phyloP scores from a whole-genome alignment of 495 filamentous ascomycete species.

The Cercophora samala region DNA sequence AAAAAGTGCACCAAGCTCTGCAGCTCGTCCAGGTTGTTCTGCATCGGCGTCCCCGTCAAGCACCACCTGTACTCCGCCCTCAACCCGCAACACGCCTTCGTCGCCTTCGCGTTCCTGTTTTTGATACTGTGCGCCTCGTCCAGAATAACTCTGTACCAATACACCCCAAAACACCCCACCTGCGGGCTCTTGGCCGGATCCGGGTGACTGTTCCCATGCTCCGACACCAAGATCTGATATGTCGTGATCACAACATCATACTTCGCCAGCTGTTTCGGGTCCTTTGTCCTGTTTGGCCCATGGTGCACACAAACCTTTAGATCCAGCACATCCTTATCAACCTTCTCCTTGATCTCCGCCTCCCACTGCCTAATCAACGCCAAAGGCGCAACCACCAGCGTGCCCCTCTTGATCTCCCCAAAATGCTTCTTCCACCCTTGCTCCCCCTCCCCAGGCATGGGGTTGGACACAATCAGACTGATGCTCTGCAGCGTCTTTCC shows the following conservation, averaged over 20 bases:
- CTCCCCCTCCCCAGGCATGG: conserved; percentile 56
- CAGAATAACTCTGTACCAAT: conserved; percentile 93
- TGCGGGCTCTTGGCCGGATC: conserved; percentile 53
- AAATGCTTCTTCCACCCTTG: conserved; percentile 58
- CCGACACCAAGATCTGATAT: conserved; percentile 89
- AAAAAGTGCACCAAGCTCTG: conserved; percentile 91
- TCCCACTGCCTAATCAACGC: conserved; percentile 98
- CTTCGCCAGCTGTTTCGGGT: conserved; percentile 64
- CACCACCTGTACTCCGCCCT: conserved; percentile 89
- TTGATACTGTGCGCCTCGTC: conserved; percentile 99
- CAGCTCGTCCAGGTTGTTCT: conserved; percentile 96
- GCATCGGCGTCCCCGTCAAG: conserved; percentile 91
- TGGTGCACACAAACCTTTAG: conserved; percentile 86
- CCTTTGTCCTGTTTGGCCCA: conserved; percentile 77
- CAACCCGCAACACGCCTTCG: conserved; percentile 79
- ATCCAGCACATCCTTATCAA: conserved; percentile 56
- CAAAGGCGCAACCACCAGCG: conserved; percentile 89
- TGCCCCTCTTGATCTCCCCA: conserved; percentile 65
- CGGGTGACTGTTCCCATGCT: conserved; percentile 63
- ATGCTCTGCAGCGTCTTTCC: conserved; percentile 85
- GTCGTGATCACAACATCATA: conserved; percentile 98
- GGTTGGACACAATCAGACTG: conserved; percentile 76
- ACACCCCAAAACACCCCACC: conserved; percentile 80
- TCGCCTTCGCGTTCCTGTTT: conserved; percentile 92
- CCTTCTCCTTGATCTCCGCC: conserved; percentile 77